Conservation (phyloP, 495 filamentous ascomycete species). For the Hapsidospora chrysogenum region DNA sequence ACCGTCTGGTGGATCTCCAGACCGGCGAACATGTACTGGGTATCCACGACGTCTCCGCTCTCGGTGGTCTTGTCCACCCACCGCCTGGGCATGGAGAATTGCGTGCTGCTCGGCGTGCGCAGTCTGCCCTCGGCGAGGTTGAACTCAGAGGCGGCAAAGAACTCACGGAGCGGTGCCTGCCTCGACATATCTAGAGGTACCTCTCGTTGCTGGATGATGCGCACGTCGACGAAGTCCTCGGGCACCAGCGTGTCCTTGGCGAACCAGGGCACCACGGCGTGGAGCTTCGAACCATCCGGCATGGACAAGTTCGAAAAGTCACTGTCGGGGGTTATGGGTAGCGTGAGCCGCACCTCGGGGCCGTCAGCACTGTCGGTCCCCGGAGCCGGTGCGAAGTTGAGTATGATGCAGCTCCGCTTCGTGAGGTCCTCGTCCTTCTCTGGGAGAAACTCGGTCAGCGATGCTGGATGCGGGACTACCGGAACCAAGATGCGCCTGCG, state of each 20-base stretch:
- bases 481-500: constrained; percentile 7
- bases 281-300: constrained; percentile 7
- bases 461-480: constrained; percentile 8
- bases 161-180: constrained; percentile 14
- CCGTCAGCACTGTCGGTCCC: constrained; percentile 5
- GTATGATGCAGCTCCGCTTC: constrained; percentile 4
- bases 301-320: constrained; percentile 6
- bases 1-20: constrained; percentile 24
- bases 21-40: constrained; percentile 28
- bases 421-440: not conserved
- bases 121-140: constrained; percentile 16
- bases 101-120: constrained; percentile 12
- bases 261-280: constrained; percentile 6
- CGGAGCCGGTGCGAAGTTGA: constrained; percentile 9
- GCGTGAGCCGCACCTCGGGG: constrained; percentile 21
- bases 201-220: constrained; percentile 18
- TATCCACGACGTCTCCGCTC: not conserved
- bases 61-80: not conserved
- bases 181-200: constrained; percentile 4
- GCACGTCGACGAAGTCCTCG: constrained; percentile 18
- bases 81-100: too few relatives aligned
- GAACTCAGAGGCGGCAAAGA: constrained; percentile 19
- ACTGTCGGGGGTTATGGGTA: constrained; percentile 9
- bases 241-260: constrained; percentile 19
- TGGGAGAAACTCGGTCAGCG: constrained; percentile 9